These are phyloP conservation scores for Xylariaceae sp. DNA, from an alignment of 2,329 filamentous ascomycete species.

Conservation along the genomic window DNA sequence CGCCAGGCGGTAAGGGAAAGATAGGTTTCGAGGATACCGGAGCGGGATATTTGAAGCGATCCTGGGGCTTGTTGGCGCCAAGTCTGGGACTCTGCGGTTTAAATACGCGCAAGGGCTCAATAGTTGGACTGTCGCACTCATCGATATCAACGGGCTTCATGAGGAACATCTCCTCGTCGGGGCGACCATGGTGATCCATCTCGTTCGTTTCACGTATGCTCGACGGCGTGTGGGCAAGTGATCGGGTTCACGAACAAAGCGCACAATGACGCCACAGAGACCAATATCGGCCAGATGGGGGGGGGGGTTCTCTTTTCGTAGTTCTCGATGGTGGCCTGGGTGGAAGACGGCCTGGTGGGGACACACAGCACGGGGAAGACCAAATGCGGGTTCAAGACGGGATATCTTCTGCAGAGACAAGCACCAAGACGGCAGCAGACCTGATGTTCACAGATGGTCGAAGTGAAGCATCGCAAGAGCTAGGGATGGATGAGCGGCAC, in stretches of 20 bases:
- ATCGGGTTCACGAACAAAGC: conserved; percentile 11
- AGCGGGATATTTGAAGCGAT: conserved; percentile 48
- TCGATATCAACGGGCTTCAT: conserved; percentile 49
- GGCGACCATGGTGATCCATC: conserved; percentile 58
- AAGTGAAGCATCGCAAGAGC: not conserved
- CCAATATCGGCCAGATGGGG: conserved; percentile 26
- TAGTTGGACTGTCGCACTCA: conserved; percentile 64
- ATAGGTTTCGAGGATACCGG: conserved; percentile 48
- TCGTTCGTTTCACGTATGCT: conserved; percentile 26
- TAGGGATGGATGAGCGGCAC: not conserved
- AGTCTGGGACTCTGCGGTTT: conserved; percentile 67
- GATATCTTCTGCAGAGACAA: not conserved
- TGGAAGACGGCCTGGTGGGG: conserved; percentile 27
- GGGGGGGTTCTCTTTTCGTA: conserved; percentile 18
- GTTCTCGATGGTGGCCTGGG: conserved; percentile 10
- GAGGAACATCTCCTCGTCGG: conserved; percentile 82
- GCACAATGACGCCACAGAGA: conserved; percentile 25
- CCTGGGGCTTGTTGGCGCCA: conserved; percentile 32
- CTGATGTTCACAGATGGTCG: not conserved
- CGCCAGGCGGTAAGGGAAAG: conserved; percentile 61
- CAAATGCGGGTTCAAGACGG: not conserved
- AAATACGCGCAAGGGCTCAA: conserved; percentile 79
- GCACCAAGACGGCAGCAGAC: not conserved
- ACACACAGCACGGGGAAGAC: not conserved
- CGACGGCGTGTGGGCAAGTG: conserved; percentile 13